Percentiles rank a stretch among this genome's conserved stretches.
Evolutionary conservation across 2,329 filamentous ascomycete genomes (phyloP).

Genomic region (Fusarium euwallaceae): DNA sequence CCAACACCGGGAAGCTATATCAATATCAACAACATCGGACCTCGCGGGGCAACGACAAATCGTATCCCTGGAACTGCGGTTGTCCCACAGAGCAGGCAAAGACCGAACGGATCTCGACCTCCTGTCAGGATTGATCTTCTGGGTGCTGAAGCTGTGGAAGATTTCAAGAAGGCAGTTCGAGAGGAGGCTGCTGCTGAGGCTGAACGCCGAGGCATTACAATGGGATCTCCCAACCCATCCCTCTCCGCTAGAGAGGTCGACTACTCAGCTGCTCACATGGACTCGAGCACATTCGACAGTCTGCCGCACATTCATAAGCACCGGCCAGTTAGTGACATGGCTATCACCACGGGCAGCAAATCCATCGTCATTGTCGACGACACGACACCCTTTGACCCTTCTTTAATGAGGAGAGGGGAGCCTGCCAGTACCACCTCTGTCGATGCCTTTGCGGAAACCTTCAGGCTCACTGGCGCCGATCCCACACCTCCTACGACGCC

Average conservation of each 20-base stretch:
- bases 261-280: constrained; percentile 60
- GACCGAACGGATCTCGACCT: constrained; percentile 59
- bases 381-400: constrained; percentile 65
- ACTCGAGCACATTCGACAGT: constrained; percentile 54
- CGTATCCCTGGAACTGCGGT: constrained; percentile 71
- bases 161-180: constrained; percentile 81
- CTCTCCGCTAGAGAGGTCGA: constrained; percentile 51
- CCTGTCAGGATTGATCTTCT: constrained; percentile 83
- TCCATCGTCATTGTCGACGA: constrained; percentile 91
- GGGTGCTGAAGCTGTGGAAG: constrained; percentile 81
- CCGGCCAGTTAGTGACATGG: constrained; percentile 66
- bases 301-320: constrained; percentile 49
- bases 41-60: constrained; percentile 68
- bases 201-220: constrained; percentile 42
- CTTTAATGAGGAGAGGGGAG: constrained; percentile 62
- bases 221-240: constrained; percentile 43
- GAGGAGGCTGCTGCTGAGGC: constrained; percentile 67
- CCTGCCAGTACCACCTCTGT: constrained; percentile 60
- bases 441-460: constrained; percentile 67
- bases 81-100: constrained; percentile 67
- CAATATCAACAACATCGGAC: constrained; percentile 62
- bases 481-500: constrained; percentile 74
- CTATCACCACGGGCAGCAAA: constrained; percentile 83
- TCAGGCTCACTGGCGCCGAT: constrained; percentile 62
- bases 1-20: constrained; percentile 62